Evolutionary conservation across 2,329 filamentous ascomycete genomes (phyloP), one percentile per base, ranked within the genome.

Genomic region (Botryotinia globosa): DNA sequence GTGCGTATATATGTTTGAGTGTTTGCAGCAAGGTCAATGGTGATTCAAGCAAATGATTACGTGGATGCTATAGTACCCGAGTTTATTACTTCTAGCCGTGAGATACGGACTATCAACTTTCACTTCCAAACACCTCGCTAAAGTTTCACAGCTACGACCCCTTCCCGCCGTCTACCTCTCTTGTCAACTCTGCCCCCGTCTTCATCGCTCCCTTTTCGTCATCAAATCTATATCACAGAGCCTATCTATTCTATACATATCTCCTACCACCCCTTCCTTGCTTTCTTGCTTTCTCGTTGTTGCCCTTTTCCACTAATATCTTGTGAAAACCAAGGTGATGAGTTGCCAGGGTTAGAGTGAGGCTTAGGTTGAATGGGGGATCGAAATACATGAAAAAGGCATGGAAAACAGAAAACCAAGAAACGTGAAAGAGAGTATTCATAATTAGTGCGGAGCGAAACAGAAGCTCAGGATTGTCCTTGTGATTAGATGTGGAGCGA

Each of bases 211-310:
- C 32, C 22, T 37, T 39, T 44, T 7, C 42, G 18, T 20, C 42
- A 20, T 44, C 42, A 2, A 44, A 20, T 3, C 6, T 44, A 20
- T 8, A 44, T 20, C 16, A 0, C 2, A 8, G 42, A 20, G 42
- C 6, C 7, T 44, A 20, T 8, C 6, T 44, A 20, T 44, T 44
- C 7, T 20, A 8, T 20, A 20, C 18, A 8, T 20, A 20, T 20
- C 18, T 20, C 16, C 42, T 20, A 44, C 6, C n/a, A 9, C 0
- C 14, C 7, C 14, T 56, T 56, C 9, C n/a, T 32, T 18, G n/a
- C 5, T 1, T 29, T 29, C 51, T 8, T 12, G 1, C n/a, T 29
- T 18, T 1, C 25, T 5, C n/a, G n/a, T n/a, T n/a, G n/a, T n/a
- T n/a, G n/a, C n/a, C n/a, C n/a, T 54, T 29, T n/a, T 6, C n/a